Evolutionary conservation across 2,329 filamentous ascomycete genomes (phyloP).

Genomic region (Davidsoniella eucalypti): DNA sequence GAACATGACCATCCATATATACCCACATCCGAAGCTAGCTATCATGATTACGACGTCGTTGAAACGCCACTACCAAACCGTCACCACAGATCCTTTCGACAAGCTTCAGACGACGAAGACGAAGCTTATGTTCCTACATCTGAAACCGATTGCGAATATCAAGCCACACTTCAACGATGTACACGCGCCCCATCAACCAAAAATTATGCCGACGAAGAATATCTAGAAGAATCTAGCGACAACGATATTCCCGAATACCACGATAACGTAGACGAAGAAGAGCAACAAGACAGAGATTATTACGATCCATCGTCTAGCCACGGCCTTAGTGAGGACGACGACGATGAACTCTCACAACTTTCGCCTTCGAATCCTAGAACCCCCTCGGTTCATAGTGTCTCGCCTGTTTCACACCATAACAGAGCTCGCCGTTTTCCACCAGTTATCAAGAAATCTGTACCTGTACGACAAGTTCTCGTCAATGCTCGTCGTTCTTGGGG

Average conservation of each 20-base stretch:
- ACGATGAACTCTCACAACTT: constrained; percentile 1
- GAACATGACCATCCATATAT: not conserved
- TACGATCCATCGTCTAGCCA: no score
- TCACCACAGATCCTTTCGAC: no score
- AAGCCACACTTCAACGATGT: not conserved
- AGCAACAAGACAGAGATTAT: no score
- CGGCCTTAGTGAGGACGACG: not conserved
- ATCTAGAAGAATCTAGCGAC: not conserved
- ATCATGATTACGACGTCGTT: not conserved
- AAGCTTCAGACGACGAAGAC: not conserved
- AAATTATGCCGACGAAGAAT: not conserved
- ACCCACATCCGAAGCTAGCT: no score
- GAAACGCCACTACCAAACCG: no score
- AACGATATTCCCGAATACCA: not conserved
- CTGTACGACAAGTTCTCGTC: not conserved
- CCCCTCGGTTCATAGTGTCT: not conserved
- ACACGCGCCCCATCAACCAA: not conserved
- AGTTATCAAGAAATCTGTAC: not conserved
- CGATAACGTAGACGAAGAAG: no score
- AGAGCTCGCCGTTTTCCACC: not conserved
- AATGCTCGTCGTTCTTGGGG: not conserved
- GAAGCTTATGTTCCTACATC: no score
- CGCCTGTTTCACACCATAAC: not conserved
- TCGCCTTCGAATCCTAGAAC: not conserved
- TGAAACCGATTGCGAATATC: no score